Base-by-base conservation (phyloP, 2,329 filamentous ascomycete species). In the Thielaviopsis punctulata region DNA sequence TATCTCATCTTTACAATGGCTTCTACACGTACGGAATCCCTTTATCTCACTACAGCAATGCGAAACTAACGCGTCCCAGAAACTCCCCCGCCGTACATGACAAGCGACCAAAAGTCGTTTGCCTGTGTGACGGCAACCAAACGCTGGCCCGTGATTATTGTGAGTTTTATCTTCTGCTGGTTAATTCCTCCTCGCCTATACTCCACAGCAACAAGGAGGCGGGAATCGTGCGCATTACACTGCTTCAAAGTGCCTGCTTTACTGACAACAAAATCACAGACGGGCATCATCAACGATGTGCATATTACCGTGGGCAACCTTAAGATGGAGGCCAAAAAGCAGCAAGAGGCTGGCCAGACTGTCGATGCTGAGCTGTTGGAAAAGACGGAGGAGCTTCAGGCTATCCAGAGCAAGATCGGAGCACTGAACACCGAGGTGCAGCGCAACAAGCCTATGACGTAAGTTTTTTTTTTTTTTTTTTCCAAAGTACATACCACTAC, bases 341-440 rank as follows among this genome's bases (percentile, higher is more conserved):
- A 45, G 27, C 27, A 49, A n/a, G 52, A 50, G 18, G 41, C 47
- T 21, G 33, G 30, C 22, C 19, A 25, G 13, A 24, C 21, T 8
- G 47, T 50, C n/a, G 48, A 50, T 30, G 30, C 45, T 8, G 22
- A 44, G 27, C 45, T 54, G 2, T 2, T 45, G 10, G 45, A 45
- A 24, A 51, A 54, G 23, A 51, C 49, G 1, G 52, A 24, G 4
- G 52, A 54, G 36, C 33, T 54, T 2, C 23, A 41, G 21, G n/a
- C 46, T 30, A 76, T 76, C 22, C 92, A 96, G 65, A 92, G 92
- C 61, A 95, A 95, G 71, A 73, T 98, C 12, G 83, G 82, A 4
- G 77, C 74, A 58, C 73, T 98, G 60, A 98, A 98, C 69, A 95
- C 96, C 68, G 90, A 96, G 68, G 70, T 96, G 45, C 86, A 95